These are phyloP conservation scores for Sodiomyces alkalinus DNA, from an alignment of 2,329 filamentous ascomycete species.

Conservation along the genomic window DNA sequence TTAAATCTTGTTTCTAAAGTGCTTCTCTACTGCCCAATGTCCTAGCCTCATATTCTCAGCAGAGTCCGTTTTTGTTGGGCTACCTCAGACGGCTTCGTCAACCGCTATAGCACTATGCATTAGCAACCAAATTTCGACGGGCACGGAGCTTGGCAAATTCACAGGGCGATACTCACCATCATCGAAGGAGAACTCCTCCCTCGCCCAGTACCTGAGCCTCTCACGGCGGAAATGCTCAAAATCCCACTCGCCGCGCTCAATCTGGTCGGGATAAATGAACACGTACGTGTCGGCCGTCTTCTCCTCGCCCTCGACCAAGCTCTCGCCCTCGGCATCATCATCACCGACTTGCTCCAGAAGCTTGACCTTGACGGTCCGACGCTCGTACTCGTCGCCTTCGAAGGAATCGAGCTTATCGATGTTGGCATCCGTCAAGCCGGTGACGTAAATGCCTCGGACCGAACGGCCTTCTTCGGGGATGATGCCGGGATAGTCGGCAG, in stretches of 20 bases:
- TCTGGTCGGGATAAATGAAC: conserved; percentile 29
- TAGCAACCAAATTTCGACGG: too few relatives aligned
- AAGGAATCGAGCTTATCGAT: conserved; percentile 64
- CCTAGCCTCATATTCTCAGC: too few relatives aligned
- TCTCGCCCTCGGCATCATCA: conserved; percentile 21
- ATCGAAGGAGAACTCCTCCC: conserved; percentile 28
- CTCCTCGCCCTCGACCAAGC: conserved; percentile 27
- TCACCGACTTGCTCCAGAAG: conserved; percentile 22
- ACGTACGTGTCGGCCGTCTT: conserved; percentile 50
- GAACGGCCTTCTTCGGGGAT: conserved; percentile 35
- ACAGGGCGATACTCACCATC: conserved; percentile 23
- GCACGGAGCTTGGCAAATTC: too few relatives aligned
- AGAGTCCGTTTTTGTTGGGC: too few relatives aligned
- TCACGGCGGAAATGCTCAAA: conserved; percentile 68
- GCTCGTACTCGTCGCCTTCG: conserved; percentile 61
- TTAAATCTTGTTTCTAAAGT: too few relatives aligned
- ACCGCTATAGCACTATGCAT: too few relatives aligned
- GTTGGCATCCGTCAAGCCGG: conserved; percentile 64
- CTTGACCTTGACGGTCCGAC: conserved; percentile 38
- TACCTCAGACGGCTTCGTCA: too few relatives aligned
- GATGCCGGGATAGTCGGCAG: conserved; percentile 72
- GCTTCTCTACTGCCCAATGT: too few relatives aligned
- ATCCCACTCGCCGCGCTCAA: conserved; percentile 76
- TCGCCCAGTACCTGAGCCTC: conserved; percentile 44
- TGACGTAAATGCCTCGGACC: conserved; percentile 64